Evolutionary conservation across 129 eudicot species (phyloP), one percentile per base, ranked within the genome.

Genomic region (Lactuca saligna): DNA sequence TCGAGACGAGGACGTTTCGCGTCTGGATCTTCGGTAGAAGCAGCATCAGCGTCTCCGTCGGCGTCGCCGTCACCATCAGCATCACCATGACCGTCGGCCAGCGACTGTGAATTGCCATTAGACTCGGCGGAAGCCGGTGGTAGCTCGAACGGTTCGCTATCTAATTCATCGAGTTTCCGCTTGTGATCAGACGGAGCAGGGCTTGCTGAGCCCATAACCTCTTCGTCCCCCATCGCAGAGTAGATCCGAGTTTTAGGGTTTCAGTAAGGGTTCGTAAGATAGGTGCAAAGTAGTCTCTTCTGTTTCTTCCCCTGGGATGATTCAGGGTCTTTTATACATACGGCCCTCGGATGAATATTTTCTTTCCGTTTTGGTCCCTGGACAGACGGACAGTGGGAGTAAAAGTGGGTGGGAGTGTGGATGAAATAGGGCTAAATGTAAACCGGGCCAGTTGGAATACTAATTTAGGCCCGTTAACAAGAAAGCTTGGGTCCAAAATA

Each of bases 1-100:
- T 88, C 96, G 68, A 91, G 32, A 57, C 96, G 97, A 55, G 85
- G 87, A 7, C 97, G 89, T 81, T 91, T 91, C 33, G 77, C 63
- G 55, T 83, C 95, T 1, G 81, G 70, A 63, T 77, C 95, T 15
- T 84, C 82, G 17, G 60, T 70, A 65, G 42, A 35, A 29, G 49
- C 78, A 32, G 54, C 86, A 1, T 57, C 85, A 31, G 55, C 75
- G 7, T 73, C 63, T 35, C 32, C 56, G 48, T 61, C 57, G 34
- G 12, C 66, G 57, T 68, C 60, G 0, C 50, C 86, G 0, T 57
- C 85, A 29, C 55, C 75, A 3, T 73, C 85, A 29, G 50, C 75
- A 3, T 73, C 64, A 37, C 20, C 57, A 31, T 61, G 44, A 51
- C 20, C 66, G 62, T 68, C 60, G 0, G 37, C 42, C 6, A 51